Percentiles rank a stretch among this genome's conserved stretches.
These are phyloP conservation scores for Aspergillus sp. DNA, from an alignment of 2,329 filamentous ascomycete species.

Conservation along the genomic window DNA sequence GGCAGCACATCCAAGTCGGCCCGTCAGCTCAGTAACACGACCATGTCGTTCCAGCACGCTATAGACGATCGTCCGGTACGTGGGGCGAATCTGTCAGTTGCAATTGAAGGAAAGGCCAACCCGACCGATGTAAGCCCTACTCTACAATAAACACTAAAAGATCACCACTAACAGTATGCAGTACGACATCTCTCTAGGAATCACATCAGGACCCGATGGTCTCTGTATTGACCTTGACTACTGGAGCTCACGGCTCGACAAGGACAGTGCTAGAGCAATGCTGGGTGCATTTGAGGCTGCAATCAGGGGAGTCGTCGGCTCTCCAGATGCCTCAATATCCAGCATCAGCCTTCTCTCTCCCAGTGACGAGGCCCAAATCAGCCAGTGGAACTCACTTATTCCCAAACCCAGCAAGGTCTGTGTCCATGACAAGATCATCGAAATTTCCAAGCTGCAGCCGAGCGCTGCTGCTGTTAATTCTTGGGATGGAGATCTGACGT, in stretches of 20 bases:
- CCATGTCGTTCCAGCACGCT: background rate
- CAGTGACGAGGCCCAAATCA: background rate
- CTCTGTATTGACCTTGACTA: background rate
- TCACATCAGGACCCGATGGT: background rate
- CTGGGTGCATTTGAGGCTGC: background rate
- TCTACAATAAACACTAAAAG: background rate
- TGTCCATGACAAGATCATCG: background rate
- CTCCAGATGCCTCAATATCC: background rate
- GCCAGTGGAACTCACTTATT: background rate
- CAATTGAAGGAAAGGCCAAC: background rate
- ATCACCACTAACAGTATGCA: background rate
- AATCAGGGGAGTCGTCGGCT: background rate
- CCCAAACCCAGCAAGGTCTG: background rate
- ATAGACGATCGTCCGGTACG: background rate
- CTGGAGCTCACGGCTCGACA: background rate
- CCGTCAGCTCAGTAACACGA: background rate
- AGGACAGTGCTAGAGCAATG: background rate
- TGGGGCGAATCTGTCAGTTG: background rate
- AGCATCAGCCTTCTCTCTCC: background rate
- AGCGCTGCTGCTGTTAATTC: background rate
- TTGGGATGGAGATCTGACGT: conserved; percentile 4
- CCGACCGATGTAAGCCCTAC: background rate
- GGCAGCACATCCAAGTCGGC: background rate
- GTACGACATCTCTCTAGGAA: background rate
- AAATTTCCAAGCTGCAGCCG: background rate